These are phyloP conservation scores for Crucihimalaya himalaica DNA, from an alignment of 345 rosid genomes.

Conservation along the genomic window DNA sequence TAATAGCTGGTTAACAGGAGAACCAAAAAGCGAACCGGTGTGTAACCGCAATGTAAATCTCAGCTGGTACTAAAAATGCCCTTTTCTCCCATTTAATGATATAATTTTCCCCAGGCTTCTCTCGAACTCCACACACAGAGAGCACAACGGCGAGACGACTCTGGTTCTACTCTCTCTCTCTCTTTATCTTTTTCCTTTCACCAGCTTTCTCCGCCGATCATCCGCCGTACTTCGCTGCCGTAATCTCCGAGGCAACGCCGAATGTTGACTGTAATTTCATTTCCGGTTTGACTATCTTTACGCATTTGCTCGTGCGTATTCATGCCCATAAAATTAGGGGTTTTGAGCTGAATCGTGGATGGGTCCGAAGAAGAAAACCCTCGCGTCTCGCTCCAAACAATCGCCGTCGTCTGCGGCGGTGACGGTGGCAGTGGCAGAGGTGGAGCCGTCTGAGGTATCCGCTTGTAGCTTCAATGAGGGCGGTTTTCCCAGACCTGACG, in stretches of 20 bases:
- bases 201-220: conserved; percentile 51
- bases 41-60: conserved; percentile 6
- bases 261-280: conserved; percentile 8
- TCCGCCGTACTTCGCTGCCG: conserved; percentile 21
- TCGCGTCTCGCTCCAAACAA: conserved; percentile 62
- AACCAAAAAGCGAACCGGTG: conserved; percentile 9
- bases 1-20: no score
- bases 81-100: conserved; percentile 1
- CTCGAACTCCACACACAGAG: conserved; percentile 14
- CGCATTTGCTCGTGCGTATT: background rate
- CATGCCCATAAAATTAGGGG: conserved; percentile 41
- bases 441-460: conserved; percentile 34
- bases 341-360: conserved; percentile 46
- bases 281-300: conserved; percentile 25
- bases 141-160: conserved; percentile 29
- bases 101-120: conserved; percentile 9
- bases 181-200: conserved; percentile 33
- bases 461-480: background rate
- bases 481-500: conserved; percentile 19
- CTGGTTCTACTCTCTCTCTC: conserved; percentile 32
- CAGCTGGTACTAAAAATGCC: background rate
- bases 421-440: conserved; percentile 16
- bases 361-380: conserved; percentile 80
- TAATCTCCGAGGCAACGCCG: background rate
- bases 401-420: conserved; percentile 37